A percentile compares a stretch with the other conserved stretches of the same genome.
phyloP scores from a whole-genome alignment of 2,329 filamentous ascomycete genomes.

The Rutstroemia sp. region DNA sequence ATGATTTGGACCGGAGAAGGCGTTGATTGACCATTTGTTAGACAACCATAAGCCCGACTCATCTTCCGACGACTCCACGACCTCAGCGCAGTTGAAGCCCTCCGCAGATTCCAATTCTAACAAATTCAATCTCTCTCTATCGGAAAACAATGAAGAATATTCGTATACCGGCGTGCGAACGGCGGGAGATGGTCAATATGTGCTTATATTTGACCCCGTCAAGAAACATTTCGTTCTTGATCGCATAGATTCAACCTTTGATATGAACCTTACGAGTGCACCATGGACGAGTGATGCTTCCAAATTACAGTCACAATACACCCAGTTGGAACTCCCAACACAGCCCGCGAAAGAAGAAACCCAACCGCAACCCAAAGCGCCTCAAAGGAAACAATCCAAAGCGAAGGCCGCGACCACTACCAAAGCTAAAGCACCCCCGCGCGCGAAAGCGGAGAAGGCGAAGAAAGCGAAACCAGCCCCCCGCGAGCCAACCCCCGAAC shows the following conservation, averaged over 20 bases:
- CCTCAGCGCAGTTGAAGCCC: constrained; percentile 43
- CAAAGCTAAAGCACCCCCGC: constrained; percentile 25
- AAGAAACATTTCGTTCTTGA: constrained; percentile 76
- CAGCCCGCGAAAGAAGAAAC: background rate
- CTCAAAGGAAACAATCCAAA: constrained; percentile 23
- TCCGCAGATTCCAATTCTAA: constrained; percentile 30
- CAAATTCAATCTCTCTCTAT: constrained; percentile 44
- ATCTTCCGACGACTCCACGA: constrained; percentile 38
- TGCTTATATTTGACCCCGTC: constrained; percentile 68
- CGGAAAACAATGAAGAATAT: constrained; percentile 46
- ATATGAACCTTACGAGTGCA: constrained; percentile 74
- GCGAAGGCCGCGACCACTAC: constrained; percentile 21
- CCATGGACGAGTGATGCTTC: constrained; percentile 57
- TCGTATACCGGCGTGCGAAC: constrained; percentile 53
- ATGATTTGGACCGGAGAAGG: background rate
- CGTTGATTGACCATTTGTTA: constrained; percentile 28
- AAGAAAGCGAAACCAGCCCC: constrained; percentile 29
- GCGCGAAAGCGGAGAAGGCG: constrained; percentile 27
- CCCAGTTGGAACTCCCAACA: constrained; percentile 43
- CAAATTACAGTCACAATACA: constrained; percentile 57
- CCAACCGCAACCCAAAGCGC: constrained; percentile 12
- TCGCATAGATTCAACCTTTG: constrained; percentile 71
- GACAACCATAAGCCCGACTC: constrained; percentile 56
- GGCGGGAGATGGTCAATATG: constrained; percentile 49
- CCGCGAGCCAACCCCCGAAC: constrained; percentile 26